Evolutionary conservation across 2,329 filamentous ascomycete genomes (phyloP), one percentile per base, ranked within the genome.

Genomic region (Paraphaeosphaeria sporulosa): DNA sequence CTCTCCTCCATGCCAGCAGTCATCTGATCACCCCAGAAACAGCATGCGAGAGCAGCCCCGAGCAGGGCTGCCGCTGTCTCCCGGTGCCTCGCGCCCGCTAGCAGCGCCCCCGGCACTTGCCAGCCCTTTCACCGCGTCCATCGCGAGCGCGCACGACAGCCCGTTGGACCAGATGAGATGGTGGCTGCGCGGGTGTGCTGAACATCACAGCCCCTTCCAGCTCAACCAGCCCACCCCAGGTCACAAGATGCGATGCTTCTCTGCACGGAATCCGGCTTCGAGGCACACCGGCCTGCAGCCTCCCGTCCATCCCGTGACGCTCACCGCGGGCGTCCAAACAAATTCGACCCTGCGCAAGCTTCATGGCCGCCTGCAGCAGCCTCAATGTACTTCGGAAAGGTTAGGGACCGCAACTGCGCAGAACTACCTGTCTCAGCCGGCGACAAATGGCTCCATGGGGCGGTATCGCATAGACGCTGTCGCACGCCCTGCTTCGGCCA

Each of bases 331-430:
- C 66, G 60, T 68, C 69, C 70, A 72, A 75, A 64, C 62, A 73
- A 50, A 51, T 66, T 58, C 57, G 60, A 71, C 63, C 57, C 60
- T 62, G 66, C 62, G 58, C 67, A 57, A 68, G 61, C 66, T 61
- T 71, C 66, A 72, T 76, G 72, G 71, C 73, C 62, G 68, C 69
- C 66, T 73, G 74, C 74, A 77, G 71, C 66, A 70, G 67, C 61
- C 66, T 69, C 65, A 71, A 63, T 68, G 63, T 67, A 51, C 62
- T 48, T 71, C 71, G 73, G 72, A 63, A 69, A 64, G 60, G 67
- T 53, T 64, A 73, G 71, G 67, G 65, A 64, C 65, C 67, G 63
- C 62, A 58, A 61, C 50, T 56, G 63, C 64, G 63, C 62, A 67
- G 38, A 60, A 52, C 64, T 57, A 60, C 64, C 48, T 72, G 71